phyloP scores from a whole-genome alignment of 2,329 filamentous ascomycete genomes.

The Thielaviopsis ethacetica region DNA sequence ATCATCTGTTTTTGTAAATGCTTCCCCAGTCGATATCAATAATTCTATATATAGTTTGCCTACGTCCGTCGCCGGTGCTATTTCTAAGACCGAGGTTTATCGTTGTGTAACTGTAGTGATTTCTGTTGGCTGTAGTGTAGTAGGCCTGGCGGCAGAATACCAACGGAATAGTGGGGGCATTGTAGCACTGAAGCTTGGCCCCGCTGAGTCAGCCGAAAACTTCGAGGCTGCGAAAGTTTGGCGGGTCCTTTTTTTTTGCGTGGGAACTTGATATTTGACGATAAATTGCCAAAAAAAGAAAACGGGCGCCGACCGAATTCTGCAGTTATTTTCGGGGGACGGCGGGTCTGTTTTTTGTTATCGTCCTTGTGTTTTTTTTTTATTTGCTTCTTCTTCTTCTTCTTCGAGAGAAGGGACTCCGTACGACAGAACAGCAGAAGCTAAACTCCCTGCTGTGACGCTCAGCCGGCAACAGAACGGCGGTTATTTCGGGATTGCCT shows the following conservation, averaged over 20 bases:
- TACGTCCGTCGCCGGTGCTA: not conserved
- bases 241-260: not conserved
- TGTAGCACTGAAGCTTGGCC: not conserved
- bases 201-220: constrained; percentile 8
- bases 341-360: not conserved
- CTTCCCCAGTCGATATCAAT: not conserved
- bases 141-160: not conserved
- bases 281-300: not conserved
- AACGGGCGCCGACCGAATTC: not conserved
- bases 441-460: too few species aligned
- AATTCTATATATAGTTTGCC: not conserved
- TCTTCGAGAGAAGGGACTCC: too few species aligned
- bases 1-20: constrained; percentile 5
- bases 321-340: not conserved
- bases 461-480: too few species aligned
- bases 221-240: constrained; percentile 6
- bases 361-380: not conserved
- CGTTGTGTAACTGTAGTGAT: not conserved
- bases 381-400: not conserved
- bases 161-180: not conserved
- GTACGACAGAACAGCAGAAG: too few species aligned
- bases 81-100: not conserved
- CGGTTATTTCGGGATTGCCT: too few species aligned
- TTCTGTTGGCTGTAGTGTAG: not conserved
- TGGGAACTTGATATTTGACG: not conserved